These are phyloP conservation scores for Cyclaneusma minus DNA, from an alignment of 2,329 filamentous ascomycete genomes.

Conservation along the genomic window DNA sequence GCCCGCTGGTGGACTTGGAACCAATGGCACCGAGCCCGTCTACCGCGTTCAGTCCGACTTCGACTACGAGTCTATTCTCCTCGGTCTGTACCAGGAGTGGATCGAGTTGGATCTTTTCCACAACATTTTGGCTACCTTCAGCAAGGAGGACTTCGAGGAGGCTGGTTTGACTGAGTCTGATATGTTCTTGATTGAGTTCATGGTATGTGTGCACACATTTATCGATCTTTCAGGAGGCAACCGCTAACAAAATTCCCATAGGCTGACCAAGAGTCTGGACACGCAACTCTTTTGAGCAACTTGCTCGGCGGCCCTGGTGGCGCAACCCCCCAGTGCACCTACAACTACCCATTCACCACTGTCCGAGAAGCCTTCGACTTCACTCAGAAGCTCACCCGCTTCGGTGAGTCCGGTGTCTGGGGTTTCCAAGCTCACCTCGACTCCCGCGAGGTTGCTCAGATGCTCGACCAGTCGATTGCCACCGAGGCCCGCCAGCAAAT, in stretches of 20 bases:
- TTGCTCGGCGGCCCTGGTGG: conserved; percentile 47
- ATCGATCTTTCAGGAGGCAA: not conserved
- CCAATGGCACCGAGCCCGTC: conserved; percentile 60
- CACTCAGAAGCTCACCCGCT: conserved; percentile 71
- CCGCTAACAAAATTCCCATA: conserved; percentile 3
- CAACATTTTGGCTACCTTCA: conserved; percentile 56
- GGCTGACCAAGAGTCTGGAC: conserved; percentile 59
- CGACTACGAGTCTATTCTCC: conserved; percentile 58
- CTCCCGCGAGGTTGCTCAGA: conserved; percentile 55
- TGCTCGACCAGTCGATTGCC: conserved; percentile 62
- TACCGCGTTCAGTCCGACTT: conserved; percentile 72
- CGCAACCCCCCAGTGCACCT: conserved; percentile 61
- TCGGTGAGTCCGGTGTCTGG: conserved; percentile 65
- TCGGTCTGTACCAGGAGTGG: conserved; percentile 70
- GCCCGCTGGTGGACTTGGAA: conserved; percentile 59
- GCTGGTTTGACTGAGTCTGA: conserved; percentile 56
- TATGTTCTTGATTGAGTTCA: conserved; percentile 56
- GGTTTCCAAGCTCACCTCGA: conserved; percentile 69
- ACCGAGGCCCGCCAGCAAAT: conserved; percentile 72
- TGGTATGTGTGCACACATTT: no score
- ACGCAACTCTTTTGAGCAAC: conserved; percentile 62
- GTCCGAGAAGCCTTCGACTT: conserved; percentile 72
- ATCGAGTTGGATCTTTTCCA: conserved; percentile 76
- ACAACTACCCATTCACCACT: conserved; percentile 65
- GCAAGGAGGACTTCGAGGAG: conserved; percentile 49